phyloP scores from a whole-genome alignment of 768 basidiomycete genomes.

The Termitomyces sp. region DNA sequence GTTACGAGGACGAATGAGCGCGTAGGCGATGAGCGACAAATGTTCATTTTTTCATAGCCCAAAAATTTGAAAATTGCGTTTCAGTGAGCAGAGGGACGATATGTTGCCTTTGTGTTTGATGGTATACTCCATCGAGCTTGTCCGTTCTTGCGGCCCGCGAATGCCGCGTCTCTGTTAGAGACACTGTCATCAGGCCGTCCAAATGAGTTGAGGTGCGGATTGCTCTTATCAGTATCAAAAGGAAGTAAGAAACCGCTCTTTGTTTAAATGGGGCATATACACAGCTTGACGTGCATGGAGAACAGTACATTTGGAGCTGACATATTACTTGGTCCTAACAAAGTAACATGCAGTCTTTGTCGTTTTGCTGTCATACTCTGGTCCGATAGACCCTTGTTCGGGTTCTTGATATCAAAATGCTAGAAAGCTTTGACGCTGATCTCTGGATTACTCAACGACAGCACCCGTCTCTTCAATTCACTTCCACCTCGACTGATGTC shows the following conservation, averaged over 20 bases:
- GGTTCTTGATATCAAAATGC: no score
- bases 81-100: not conserved
- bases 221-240: no score
- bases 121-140: no score
- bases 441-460: not conserved
- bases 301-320: not conserved
- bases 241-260: not conserved
- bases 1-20: conserved; percentile 62
- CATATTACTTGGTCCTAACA: not conserved
- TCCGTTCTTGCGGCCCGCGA: no score
- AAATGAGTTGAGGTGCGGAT: no score
- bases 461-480: not conserved
- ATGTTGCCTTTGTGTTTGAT: no score
- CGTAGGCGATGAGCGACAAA: not conserved
- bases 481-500: not conserved
- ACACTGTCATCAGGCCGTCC: no score
- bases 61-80: not conserved
- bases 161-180: no score
- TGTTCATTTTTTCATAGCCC: not conserved
- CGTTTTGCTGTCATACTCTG: not conserved
- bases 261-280: no score
- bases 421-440: no score
- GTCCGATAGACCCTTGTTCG: not conserved
- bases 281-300: not conserved
- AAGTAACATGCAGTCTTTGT: not conserved